Conservation (phyloP, 352 stramenopile species). For the Globisporangium polare region DNA sequence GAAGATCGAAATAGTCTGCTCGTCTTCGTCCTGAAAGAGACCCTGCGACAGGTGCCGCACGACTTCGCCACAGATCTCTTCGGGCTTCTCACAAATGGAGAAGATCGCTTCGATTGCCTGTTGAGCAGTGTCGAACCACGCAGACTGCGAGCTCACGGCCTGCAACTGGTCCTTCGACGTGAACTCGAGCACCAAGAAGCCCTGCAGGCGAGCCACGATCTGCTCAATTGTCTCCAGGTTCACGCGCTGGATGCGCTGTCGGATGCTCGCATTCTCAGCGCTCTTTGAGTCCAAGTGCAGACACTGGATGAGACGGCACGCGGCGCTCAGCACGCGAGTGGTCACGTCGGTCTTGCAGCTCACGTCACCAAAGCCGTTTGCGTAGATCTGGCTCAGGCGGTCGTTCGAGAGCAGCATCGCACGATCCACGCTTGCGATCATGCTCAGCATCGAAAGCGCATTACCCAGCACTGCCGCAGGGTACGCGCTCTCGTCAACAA, state of each 20-base stretch:
- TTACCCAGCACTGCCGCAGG: constrained; percentile 60
- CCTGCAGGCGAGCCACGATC: constrained; percentile 86
- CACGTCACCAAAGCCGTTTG: constrained; percentile 53
- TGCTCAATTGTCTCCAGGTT: constrained; percentile 87
- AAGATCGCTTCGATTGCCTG: constrained; percentile 93
- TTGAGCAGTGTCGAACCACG: constrained; percentile 92
- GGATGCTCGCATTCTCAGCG: constrained; percentile 29
- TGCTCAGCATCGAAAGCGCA: constrained; percentile 54
- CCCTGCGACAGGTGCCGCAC: constrained; percentile 60
- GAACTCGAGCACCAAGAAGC: constrained; percentile 86
- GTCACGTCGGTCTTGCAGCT: constrained; percentile 42
- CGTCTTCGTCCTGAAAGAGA: constrained; percentile 53
- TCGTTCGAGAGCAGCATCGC: constrained; percentile 62
- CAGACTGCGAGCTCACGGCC: constrained; percentile 35
- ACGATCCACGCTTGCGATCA: constrained; percentile 65
- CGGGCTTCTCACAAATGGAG: constrained; percentile 84
- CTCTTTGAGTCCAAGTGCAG: constrained; percentile 53
- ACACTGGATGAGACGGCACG: constrained; percentile 60
- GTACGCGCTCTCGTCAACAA: constrained; percentile 53
- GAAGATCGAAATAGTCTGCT: constrained; percentile 58
- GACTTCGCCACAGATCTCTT: constrained; percentile 74
- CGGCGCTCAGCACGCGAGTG: constrained; percentile 53
- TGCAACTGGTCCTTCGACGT: constrained; percentile 59
- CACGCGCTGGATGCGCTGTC: constrained; percentile 53
- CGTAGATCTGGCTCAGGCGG: constrained; percentile 45